Evolutionary conservation across 805 yeast species (phyloP), one percentile per base, ranked within the genome.

Genomic region (Saturnispora halmiae): DNA sequence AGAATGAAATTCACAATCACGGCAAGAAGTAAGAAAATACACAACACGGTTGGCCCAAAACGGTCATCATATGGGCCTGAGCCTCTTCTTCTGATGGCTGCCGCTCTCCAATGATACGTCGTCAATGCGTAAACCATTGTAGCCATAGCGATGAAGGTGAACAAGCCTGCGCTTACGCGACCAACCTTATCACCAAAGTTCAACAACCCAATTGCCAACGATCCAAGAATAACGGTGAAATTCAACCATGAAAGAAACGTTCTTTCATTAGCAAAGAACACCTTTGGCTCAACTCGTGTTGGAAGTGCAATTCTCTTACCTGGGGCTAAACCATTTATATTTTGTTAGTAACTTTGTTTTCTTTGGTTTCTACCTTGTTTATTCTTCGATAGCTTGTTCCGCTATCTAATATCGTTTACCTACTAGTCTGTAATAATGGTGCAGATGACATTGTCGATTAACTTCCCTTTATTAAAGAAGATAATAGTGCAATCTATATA

Each of bases 11-110:
- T 92, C 50, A 92, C 84, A 34, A 92, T 81, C 38, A 92, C 96
- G 1, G 99, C 96, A 36, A 87, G 77, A 49, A 92, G 70, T 55
- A 92, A 71, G 67, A 92, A 92, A 69, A 90, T 72, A 66, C 98
- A 92, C 54, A 92, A 73, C 83, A 90, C 80, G 13, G 99, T 94
- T 35, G 99, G 98, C 34, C 99, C 99, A 51, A 92, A 81, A 59
- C 98, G 77, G 64, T 92, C 99, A 58, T 92, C 99, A 60, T 92
- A 92, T n/a, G 98, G 98, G 36, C 98, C 98, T 11, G 95, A 78
- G 31, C 98, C 98, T 64, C 97, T 80, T 65, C 90, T 75, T 64
- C 99, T 80, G 52, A 92, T 92, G 45, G 98, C 98, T 59, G 88
- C 86, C 2, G 98, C 98, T 70, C 99, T 84, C 98, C 98, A 94